Evolutionary conservation across 108 stramenopile genomes (phyloP), one percentile per base, ranked within the genome.

Genomic region (Stephanodiscus minutulus): DNA sequence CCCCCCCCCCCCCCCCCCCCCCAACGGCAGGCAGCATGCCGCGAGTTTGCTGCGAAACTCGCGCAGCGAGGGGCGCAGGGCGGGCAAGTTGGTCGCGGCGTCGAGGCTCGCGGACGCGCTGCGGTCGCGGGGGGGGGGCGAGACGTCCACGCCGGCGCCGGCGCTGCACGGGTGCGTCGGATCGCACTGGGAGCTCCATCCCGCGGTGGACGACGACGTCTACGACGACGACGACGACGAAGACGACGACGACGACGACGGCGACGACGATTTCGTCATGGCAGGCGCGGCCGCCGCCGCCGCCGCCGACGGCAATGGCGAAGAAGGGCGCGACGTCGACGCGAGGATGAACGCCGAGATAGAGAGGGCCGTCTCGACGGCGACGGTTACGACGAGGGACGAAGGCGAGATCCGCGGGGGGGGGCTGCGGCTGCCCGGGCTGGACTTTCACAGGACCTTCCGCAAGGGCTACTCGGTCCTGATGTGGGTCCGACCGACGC

Each of bases 381-480:
- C 54, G 31, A 35, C 35, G n/a, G 36, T 25, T 1, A 7, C 27
- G 31, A 11, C 54, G 31, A 35, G 41, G n/a, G 36, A 41, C 52
- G 52, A 54, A 27, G 68, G 63, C n/a, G 3, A 20, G 13, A 53
- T 72, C 39, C 64, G 61, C 47, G 80, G 73, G 49, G 80, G 80
- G 0, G 81, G 83, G 27, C 76, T 84, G 28, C 74, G 68, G 6
- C 81, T 87, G 2, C 94, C 94, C 0, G 76, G 76, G 0, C 64
- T 95, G 61, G 90, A 91, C 37, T 90, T 88, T 87, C 86, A 88
- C 56, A 65, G 68, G 18, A 80, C 85, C 8, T 95, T 92, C 74
- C 88, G 88, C n/a, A 95, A 92, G 70, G 85, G 90, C 15, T 92
- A 95, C 60, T 85, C 86, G 9, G 33, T 95, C 0, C 49, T 90